Conservation (phyloP, 2,329 filamentous ascomycete species). For the Paecilomyces sp. region DNA sequence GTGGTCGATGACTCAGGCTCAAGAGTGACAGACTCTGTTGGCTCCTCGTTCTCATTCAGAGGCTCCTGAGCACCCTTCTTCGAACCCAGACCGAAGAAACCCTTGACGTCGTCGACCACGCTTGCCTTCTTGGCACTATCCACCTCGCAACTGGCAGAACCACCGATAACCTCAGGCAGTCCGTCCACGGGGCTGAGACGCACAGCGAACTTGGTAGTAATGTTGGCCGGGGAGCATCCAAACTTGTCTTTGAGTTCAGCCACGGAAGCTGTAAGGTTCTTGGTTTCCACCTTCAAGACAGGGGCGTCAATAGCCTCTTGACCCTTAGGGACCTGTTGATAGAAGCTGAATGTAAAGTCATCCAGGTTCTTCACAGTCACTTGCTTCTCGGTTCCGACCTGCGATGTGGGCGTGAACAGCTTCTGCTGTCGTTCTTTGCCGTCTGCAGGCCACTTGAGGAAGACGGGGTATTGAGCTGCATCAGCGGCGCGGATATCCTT, state of each 20-base stretch:
- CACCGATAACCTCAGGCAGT: constrained; percentile 68
- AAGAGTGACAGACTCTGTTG: constrained; percentile 42
- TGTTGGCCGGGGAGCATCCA: constrained; percentile 66
- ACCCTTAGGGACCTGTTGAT: constrained; percentile 57
- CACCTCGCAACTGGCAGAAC: constrained; percentile 77
- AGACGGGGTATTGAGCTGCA: constrained; percentile 63
- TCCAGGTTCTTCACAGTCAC: constrained; percentile 74
- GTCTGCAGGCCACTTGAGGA: constrained; percentile 67
- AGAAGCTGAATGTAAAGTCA: constrained; percentile 74
- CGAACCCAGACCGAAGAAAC: constrained; percentile 87
- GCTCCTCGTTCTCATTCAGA: constrained; percentile 54
- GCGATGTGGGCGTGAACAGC: constrained; percentile 72
- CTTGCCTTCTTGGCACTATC: constrained; percentile 66
- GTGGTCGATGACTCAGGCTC: constrained; percentile 42
- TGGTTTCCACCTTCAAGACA: constrained; percentile 62
- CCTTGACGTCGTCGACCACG: constrained; percentile 91
- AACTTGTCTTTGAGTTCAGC: constrained; percentile 69
- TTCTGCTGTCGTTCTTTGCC: constrained; percentile 70
- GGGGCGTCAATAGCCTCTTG: constrained; percentile 47
- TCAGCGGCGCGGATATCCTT: constrained; percentile 92
- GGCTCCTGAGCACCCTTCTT: constrained; percentile 76
- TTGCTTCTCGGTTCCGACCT: constrained; percentile 72
- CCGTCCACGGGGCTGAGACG: constrained; percentile 67
- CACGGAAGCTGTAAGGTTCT: constrained; percentile 81
- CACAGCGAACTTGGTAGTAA: constrained; percentile 72